Evolutionary conservation across 306 rosid genomes (phyloP).

Genomic region (Psophocarpus tetragonolobus): DNA sequence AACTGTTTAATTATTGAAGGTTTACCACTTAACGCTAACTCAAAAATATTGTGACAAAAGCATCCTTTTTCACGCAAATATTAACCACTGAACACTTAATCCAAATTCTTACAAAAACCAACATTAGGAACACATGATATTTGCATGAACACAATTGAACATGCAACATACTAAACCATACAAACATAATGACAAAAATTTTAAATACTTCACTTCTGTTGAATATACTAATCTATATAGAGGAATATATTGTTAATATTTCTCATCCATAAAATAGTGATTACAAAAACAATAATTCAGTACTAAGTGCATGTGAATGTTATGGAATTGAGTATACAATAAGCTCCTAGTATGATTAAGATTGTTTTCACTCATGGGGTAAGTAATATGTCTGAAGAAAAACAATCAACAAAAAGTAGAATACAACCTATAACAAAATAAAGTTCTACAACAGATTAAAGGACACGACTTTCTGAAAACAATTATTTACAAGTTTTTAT

Average conservation of each 20-base stretch:
- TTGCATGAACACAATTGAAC: neutral
- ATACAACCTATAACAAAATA: neutral
- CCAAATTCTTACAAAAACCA: too few species aligned
- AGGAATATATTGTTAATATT: too few species aligned
- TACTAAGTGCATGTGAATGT: neutral
- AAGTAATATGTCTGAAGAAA: neutral
- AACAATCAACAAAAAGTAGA: neutral
- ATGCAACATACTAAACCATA: neutral
- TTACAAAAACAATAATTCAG: neutral
- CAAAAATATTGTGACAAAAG: too few species aligned
- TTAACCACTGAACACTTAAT: too few species aligned
- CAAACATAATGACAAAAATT: neutral
- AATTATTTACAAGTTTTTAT: constrained; percentile 42
- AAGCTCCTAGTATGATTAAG: neutral
- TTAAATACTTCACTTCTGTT: too few species aligned
- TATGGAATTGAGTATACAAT: neutral
- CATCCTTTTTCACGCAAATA: too few species aligned
- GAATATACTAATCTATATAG: neutral
- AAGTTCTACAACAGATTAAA: neutral
- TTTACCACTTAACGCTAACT: too few species aligned
- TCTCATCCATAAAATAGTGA: neutral
- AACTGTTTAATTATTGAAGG: too few species aligned
- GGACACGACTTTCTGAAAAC: neutral
- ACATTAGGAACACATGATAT: neutral
- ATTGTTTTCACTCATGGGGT: neutral